phyloP scores from a whole-genome alignment of 768 basidiomycete species.

The Thelephora aurantiotincta region DNA sequence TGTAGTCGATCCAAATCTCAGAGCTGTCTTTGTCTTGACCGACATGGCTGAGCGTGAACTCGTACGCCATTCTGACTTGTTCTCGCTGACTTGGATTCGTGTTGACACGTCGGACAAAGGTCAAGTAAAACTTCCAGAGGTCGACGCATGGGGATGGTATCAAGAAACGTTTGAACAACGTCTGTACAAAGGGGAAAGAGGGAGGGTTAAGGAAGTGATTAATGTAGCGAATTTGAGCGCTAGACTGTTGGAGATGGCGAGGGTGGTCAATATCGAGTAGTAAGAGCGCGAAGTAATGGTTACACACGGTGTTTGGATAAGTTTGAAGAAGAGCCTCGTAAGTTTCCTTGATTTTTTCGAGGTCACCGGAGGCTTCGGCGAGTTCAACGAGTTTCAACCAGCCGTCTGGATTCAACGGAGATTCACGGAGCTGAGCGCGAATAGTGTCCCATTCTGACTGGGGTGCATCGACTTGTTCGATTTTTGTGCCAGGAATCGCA shows the following conservation, averaged over 20 bases:
- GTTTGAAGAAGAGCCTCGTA: slow-evolving; percentile 74
- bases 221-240: slow-evolving; percentile 77
- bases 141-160: slow-evolving; percentile 78
- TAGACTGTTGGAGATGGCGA: slow-evolving; percentile 33
- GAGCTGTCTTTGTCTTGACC: slow-evolving; percentile 89
- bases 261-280: slow-evolving; percentile 10
- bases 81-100: slow-evolving; percentile 56
- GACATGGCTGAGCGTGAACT: slow-evolving; percentile 81
- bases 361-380: slow-evolving; percentile 64
- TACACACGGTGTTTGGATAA: slow-evolving; percentile 86
- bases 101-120: slow-evolving; percentile 79
- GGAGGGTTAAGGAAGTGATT: slow-evolving; percentile 56
- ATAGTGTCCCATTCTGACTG: slow-evolving; percentile 56
- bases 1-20: slow-evolving; percentile 89
- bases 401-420: slow-evolving; percentile 60
- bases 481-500: slow-evolving; percentile 1
- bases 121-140: slow-evolving; percentile 87
- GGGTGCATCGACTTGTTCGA: slow-evolving; percentile 14
- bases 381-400: slow-evolving; percentile 70
- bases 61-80: slow-evolving; percentile 76
- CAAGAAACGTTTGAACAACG: slow-evolving; percentile 80
- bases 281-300: slow-evolving; percentile 12
- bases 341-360: slow-evolving; percentile 64
- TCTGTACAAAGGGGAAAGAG: slow-evolving; percentile 66
- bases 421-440: slow-evolving; percentile 45